Conservation (phyloP, 495 filamentous ascomycete species). For the Xylaria grammica region DNA sequence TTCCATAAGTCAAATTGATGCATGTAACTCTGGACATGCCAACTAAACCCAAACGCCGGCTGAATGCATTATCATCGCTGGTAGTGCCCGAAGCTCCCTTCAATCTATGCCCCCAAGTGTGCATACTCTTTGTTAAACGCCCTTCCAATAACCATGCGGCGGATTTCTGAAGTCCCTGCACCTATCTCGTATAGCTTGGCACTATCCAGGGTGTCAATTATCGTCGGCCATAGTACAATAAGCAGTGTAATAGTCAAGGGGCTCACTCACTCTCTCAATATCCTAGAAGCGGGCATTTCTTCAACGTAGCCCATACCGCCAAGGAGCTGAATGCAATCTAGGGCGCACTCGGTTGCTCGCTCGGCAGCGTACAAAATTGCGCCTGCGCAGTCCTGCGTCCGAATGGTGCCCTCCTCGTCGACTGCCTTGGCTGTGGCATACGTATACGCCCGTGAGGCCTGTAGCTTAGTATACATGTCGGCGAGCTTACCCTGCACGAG, state of each 20-base stretch:
- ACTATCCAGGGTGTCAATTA: conserved; percentile 26
- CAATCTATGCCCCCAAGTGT: conserved; percentile 37
- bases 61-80: conserved; percentile 23
- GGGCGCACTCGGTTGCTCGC: conserved; percentile 82
- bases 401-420: conserved; percentile 71
- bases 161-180: conserved; percentile 91
- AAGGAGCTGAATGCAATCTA: conserved; percentile 93
- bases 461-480: conserved; percentile 95
- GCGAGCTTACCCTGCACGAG: conserved; percentile 91
- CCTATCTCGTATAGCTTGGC: conserved; percentile 93
- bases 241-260: not conserved
- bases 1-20: conserved; percentile 13
- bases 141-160: conserved; percentile 92
- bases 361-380: conserved; percentile 95
- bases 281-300: conserved; percentile 85
- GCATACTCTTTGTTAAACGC: conserved; percentile 92
- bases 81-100: conserved; percentile 1
- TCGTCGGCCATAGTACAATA: conserved; percentile 16
- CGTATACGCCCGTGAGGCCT: conserved; percentile 80
- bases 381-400: conserved; percentile 92
- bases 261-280: conserved; percentile 73
- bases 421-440: conserved; percentile 75
- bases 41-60: conserved; percentile 22
- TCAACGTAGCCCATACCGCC: conserved; percentile 97
- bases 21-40: not conserved